These are phyloP conservation scores for Dothistroma pini DNA, from an alignment of 2,329 filamentous ascomycete genomes.

Conservation along the genomic window DNA sequence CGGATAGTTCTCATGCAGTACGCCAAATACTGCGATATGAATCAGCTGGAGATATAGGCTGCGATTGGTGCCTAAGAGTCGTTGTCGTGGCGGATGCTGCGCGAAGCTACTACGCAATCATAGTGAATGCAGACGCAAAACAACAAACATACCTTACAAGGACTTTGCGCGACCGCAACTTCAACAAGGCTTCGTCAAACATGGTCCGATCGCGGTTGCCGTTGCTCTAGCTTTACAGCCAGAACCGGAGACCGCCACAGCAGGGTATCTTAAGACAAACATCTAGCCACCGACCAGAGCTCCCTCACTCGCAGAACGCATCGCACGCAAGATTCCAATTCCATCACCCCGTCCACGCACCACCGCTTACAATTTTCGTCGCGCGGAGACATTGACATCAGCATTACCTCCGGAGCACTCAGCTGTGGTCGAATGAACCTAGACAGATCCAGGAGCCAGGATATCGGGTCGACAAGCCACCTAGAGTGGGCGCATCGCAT, in stretches of 20 bases:
- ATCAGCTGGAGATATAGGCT: background rate
- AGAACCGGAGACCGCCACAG: background rate
- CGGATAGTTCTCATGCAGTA: background rate
- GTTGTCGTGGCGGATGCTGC: background rate
- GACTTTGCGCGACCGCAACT: background rate
- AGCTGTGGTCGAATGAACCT: background rate
- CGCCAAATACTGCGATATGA: background rate
- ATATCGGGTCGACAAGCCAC: background rate
- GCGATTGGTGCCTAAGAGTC: background rate
- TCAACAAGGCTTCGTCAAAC: background rate
- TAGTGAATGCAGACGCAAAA: background rate
- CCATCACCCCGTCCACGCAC: background rate
- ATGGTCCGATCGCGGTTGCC: background rate
- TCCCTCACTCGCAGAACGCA: background rate
- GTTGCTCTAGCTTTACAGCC: background rate
- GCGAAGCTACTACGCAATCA: background rate
- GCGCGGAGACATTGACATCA: background rate
- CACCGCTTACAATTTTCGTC: background rate
- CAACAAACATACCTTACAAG: background rate
- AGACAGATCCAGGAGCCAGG: background rate
- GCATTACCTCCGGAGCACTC: background rate
- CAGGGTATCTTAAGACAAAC: background rate
- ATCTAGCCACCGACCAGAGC: background rate
- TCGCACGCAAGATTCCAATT: background rate
- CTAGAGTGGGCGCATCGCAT: background rate